These are phyloP conservation scores for Closterium sp. DNA, from an alignment of 139 green algal species.

Conservation along the genomic window DNA sequence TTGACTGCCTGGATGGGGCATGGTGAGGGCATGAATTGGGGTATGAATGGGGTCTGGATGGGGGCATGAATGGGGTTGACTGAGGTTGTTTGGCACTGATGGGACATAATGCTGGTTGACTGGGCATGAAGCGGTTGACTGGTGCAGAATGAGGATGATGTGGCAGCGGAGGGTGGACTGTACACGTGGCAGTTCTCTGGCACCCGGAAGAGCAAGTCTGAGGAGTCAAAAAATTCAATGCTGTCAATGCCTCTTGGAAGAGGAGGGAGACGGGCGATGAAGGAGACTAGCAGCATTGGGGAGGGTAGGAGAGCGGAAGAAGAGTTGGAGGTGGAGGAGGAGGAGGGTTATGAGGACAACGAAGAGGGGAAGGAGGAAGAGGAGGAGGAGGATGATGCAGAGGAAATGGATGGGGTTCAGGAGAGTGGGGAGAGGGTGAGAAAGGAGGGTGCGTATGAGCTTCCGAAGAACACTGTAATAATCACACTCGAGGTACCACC, in stretches of 20 bases:
- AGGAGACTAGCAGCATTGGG: background rate
- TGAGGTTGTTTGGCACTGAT: no score
- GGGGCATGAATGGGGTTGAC: no score
- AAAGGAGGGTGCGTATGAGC: background rate
- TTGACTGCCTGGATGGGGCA: no score
- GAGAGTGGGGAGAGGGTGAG: background rate
- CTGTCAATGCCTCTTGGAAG: background rate
- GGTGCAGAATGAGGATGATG: background rate
- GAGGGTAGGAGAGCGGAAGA: background rate
- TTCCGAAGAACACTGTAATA: background rate
- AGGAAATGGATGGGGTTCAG: background rate
- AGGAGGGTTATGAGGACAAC: background rate
- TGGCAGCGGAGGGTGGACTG: background rate
- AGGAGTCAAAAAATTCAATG: background rate
- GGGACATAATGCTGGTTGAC: no score
- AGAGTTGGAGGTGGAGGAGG: background rate
- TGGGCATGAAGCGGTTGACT: background rate
- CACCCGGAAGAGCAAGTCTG: background rate
- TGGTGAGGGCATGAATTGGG: no score
- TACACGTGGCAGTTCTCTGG: background rate
- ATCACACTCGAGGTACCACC: background rate
- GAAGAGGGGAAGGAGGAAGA: background rate
- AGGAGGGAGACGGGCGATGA: background rate
- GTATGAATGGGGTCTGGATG: no score
- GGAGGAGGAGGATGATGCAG: background rate